These are phyloP conservation scores for Boletus subparvulus DNA, from an alignment of 768 basidiomycete species.

Conservation along the genomic window DNA sequence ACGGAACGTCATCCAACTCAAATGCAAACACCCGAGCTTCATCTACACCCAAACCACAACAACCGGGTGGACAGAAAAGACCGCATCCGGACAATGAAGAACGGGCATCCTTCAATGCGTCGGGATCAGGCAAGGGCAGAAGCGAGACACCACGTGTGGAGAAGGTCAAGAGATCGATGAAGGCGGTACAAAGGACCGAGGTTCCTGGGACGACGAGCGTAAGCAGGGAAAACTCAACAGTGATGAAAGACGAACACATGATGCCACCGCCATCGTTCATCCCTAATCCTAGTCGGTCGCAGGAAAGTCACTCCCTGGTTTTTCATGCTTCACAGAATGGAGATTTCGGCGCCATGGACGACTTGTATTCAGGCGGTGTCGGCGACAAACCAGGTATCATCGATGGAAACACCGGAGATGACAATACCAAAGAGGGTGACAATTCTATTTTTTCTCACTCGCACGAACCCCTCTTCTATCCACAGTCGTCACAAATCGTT, in stretches of 20 bases:
- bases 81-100: slow-evolving; percentile 22
- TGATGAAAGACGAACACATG: slow-evolving; percentile 27
- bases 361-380: neutral
- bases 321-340: slow-evolving; percentile 18
- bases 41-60: slow-evolving; percentile 18
- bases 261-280: slow-evolving; percentile 41
- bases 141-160: slow-evolving; percentile 45
- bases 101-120: slow-evolving; percentile 29
- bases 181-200: slow-evolving; percentile 35
- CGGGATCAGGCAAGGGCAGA: slow-evolving; percentile 10
- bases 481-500: slow-evolving; percentile 23
- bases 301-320: slow-evolving; percentile 5
- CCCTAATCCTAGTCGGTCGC: slow-evolving; percentile 16
- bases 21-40: slow-evolving; percentile 12
- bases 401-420: slow-evolving; percentile 1
- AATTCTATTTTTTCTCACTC: neutral
- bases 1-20: slow-evolving; percentile 29
- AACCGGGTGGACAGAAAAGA: slow-evolving; percentile 21
- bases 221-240: slow-evolving; percentile 16
- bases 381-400: neutral
- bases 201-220: slow-evolving; percentile 8
- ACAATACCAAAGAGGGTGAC: slow-evolving; percentile 3
- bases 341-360: slow-evolving; percentile 17
- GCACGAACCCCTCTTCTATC: slow-evolving; percentile 24
- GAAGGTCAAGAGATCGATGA: slow-evolving; percentile 43